phyloP scores from a whole-genome alignment of 371 early-diverging fungal species.

The Lichtheimia corymbifera region DNA sequence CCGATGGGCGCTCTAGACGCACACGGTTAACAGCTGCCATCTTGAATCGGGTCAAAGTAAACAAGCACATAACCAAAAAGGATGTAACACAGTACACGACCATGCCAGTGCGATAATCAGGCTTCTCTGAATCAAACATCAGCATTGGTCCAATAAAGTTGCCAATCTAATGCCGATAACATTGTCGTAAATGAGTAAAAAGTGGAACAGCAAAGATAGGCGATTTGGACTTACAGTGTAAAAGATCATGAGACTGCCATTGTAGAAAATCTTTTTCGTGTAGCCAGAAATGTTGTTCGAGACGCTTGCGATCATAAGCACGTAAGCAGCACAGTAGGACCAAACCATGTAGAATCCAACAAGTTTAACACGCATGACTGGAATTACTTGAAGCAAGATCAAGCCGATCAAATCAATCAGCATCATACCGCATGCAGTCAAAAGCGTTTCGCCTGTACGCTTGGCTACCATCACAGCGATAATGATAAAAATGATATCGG shows the following conservation, averaged over 20 bases:
- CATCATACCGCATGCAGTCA: conserved; percentile 26
- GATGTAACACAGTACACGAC: conserved; percentile 16
- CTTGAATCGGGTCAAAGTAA: conserved; percentile 19
- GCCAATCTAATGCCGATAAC: conserved; percentile 12
- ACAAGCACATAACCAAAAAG: conserved; percentile 9
- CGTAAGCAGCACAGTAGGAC: conserved; percentile 27
- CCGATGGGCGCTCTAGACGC: conserved; percentile 14
- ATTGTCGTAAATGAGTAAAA: not conserved
- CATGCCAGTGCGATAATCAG: conserved; percentile 18
- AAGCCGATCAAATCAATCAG: conserved; percentile 31
- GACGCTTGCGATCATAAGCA: conserved; percentile 25
- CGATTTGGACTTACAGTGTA: conserved; percentile 15
- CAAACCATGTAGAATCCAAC: conserved; percentile 30
- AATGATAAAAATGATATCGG: conserved; percentile 32
- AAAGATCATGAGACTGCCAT: conserved; percentile 31
- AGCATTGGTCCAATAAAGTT: conserved; percentile 27
- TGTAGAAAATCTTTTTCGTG: conserved; percentile 30
- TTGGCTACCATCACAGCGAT: conserved; percentile 16
- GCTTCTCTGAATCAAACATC: conserved; percentile 19
- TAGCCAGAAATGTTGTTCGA: conserved; percentile 24
- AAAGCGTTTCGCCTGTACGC: conserved; percentile 24
- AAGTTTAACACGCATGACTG: conserved; percentile 26
- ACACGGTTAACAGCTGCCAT: conserved; percentile 27
- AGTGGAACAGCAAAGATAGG: not conserved
- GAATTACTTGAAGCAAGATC: conserved; percentile 32